These are phyloP conservation scores for Arctostaphylos glauca DNA, from an alignment of 148 eudicot species.

Conservation along the genomic window DNA sequence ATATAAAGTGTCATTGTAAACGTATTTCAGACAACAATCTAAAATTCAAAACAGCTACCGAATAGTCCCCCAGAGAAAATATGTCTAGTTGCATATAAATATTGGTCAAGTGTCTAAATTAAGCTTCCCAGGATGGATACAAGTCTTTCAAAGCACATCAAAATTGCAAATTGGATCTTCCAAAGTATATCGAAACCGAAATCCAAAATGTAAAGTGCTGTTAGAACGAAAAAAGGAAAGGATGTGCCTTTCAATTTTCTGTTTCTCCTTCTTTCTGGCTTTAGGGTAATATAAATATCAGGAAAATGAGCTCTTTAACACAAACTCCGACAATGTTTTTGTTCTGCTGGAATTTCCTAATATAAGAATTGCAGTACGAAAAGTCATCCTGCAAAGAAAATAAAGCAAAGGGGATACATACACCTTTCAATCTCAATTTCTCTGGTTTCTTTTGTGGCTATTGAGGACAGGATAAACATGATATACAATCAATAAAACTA, in stretches of 20 bases:
- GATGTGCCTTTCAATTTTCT: neutral
- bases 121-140: neutral
- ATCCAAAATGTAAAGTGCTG: neutral
- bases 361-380: neutral
- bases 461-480: neutral
- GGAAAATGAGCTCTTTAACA: neutral
- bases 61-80: neutral
- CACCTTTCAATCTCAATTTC: neutral
- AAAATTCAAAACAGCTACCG: neutral
- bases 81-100: neutral
- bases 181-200: neutral
- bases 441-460: neutral
- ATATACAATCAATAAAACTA: neutral
- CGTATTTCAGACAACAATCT: neutral
- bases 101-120: neutral
- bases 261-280: neutral
- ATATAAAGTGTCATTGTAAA: constrained; percentile 12
- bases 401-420: neutral
- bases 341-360: neutral
- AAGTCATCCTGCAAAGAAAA: no score
- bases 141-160: neutral
- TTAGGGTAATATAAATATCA: neutral
- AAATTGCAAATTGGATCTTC: neutral
- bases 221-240: neutral
- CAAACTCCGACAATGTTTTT: neutral